phyloP scores from a whole-genome alignment of 192 early-diverging fungal species.

The Entomortierella chlamydospora region DNA sequence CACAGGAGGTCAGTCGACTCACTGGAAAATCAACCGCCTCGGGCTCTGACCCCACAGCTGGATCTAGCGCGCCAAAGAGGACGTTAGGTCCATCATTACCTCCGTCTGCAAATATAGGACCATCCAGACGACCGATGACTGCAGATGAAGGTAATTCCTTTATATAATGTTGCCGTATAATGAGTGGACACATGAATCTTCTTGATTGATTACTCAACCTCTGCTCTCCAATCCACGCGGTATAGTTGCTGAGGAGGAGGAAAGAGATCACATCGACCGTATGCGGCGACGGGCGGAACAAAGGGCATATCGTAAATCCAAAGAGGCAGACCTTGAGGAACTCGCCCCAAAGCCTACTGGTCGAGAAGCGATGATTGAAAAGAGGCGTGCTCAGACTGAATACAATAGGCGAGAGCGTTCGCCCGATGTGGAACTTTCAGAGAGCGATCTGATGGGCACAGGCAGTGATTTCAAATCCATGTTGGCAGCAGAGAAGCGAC shows the following conservation, averaged over 20 bases:
- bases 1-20: constrained; percentile 37
- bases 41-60: not conserved
- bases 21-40: constrained; percentile 32
- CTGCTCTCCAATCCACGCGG: not conserved
- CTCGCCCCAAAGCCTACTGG: constrained; percentile 73
- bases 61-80: constrained; percentile 12
- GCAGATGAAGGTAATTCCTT: constrained; percentile 43
- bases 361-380: constrained; percentile 73
- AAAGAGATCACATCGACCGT: constrained; percentile 54
- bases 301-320: constrained; percentile 57
- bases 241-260: constrained; percentile 60
- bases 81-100: constrained; percentile 25
- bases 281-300: constrained; percentile 50
- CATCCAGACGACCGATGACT: constrained; percentile 22
- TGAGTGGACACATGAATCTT: not conserved
- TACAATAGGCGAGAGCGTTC: constrained; percentile 71
- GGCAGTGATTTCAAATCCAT: constrained; percentile 64
- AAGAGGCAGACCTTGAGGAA: constrained; percentile 73
- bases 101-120: constrained; percentile 6
- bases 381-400: constrained; percentile 68
- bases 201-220: not conserved
- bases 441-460: constrained; percentile 70
- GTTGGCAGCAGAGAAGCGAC: constrained; percentile 28
- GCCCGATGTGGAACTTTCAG: constrained; percentile 71
- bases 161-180: too few relatives aligned